These are phyloP conservation scores for Hyphopichia burtonii DNA, from an alignment of 1,139 yeast genomes.

Conservation along the genomic window DNA sequence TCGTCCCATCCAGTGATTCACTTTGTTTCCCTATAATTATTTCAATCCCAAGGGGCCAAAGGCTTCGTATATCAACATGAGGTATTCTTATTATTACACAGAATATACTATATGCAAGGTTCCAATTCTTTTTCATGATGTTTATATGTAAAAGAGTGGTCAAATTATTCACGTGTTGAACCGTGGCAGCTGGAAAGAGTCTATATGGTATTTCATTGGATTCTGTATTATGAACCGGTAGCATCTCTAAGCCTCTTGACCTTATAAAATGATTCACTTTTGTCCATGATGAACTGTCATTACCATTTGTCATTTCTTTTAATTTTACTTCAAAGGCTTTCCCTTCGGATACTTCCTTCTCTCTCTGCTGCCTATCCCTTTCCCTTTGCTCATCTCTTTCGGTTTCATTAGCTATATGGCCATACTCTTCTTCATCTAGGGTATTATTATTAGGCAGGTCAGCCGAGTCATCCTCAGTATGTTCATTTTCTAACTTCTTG, in stretches of 20 bases:
- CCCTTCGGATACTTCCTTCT: constrained; percentile 9
- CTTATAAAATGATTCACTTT: constrained; percentile 23
- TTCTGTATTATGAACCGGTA: constrained; percentile 26
- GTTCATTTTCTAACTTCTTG: constrained; percentile 2
- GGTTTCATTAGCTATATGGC: constrained; percentile 5
- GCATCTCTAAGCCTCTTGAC: constrained; percentile 31
- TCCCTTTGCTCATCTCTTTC: constrained; percentile 6
- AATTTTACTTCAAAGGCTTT: constrained; percentile 18
- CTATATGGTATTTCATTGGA: constrained; percentile 5
- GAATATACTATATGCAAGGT: constrained; percentile 51
- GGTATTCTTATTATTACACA: constrained; percentile 47
- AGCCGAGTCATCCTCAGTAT: neutral
- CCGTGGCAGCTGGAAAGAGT: constrained; percentile 3
- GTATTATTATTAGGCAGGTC: too few species aligned
- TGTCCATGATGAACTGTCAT: constrained; percentile 12
- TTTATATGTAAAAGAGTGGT: constrained; percentile 34
- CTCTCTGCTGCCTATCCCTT: neutral
- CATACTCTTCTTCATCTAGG: too few species aligned
- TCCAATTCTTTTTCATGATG: constrained; percentile 52
- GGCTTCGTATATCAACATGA: constrained; percentile 47
- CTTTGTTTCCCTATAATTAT: constrained; percentile 25
- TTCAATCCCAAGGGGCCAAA: constrained; percentile 61
- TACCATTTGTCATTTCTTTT: neutral
- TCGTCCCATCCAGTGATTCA: neutral
- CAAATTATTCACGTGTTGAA: constrained; percentile 32